phyloP scores from a whole-genome alignment of 2,329 filamentous ascomycete genomes.

The Zalaria obscura region DNA sequence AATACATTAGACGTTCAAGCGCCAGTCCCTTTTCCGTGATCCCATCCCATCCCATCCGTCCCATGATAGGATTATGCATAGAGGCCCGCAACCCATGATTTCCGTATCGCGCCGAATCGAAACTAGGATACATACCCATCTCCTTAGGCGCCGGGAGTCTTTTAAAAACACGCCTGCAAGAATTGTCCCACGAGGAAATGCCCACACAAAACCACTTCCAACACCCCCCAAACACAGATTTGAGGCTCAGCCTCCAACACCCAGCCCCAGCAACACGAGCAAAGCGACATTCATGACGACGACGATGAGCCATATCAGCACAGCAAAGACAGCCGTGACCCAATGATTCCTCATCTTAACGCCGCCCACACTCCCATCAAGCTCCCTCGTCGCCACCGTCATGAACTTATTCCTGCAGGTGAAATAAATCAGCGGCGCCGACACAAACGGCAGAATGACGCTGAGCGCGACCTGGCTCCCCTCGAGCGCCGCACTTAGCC shows the following conservation, averaged over 20 bases:
- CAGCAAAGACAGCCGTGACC: slow-evolving; percentile 43
- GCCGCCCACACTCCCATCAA: slow-evolving; percentile 3
- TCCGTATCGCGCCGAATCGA: no score
- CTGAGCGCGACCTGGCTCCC: slow-evolving; percentile 67
- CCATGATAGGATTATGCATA: no score
- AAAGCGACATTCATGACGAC: slow-evolving; percentile 68
- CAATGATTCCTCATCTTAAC: slow-evolving; percentile 60
- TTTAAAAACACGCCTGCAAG: no score
- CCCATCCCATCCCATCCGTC: no score
- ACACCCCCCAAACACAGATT: no score
- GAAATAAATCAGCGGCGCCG: slow-evolving; percentile 71
- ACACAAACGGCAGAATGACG: slow-evolving; percentile 69
- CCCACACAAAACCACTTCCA: no score
- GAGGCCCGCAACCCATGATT: no score
- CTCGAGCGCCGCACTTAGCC: slow-evolving; percentile 57
- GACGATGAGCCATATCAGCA: slow-evolving; percentile 59
- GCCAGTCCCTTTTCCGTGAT: no score
- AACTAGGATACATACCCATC: no score
- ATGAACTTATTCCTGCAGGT: slow-evolving; percentile 69
- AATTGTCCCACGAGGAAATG: no score
- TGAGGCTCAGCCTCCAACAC: slow-evolving; percentile 12
- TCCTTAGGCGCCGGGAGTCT: no score
- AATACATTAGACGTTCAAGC: no score
- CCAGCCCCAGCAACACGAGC: slow-evolving; percentile 49
- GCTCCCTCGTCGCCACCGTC: slow-evolving; percentile 33